Conservation (phyloP, 83 land plant species). For the Thuja plicata region DNA sequence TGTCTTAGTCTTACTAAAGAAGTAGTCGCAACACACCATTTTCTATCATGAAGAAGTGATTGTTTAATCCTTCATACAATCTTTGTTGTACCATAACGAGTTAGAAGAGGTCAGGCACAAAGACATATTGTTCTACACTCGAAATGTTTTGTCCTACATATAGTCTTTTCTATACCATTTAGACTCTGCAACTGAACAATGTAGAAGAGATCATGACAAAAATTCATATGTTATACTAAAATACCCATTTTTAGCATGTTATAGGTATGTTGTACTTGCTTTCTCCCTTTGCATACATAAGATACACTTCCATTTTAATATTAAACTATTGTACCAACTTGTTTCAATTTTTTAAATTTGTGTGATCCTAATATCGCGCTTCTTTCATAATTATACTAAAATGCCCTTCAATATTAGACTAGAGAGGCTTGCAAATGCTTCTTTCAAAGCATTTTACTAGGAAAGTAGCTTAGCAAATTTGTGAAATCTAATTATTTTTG, state of each 20-base stretch:
- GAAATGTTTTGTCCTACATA: background rate
- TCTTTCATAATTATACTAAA: background rate
- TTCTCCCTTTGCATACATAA: background rate
- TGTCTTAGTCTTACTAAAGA: constrained; percentile 11
- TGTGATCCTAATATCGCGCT: background rate
- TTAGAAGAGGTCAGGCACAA: background rate
- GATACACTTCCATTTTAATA: background rate
- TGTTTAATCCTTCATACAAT: background rate
- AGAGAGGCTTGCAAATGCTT: background rate
- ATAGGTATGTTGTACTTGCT: background rate
- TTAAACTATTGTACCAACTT: background rate
- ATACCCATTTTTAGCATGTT: background rate
- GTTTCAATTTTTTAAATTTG: background rate
- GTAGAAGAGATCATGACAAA: background rate
- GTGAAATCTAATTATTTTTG: background rate
- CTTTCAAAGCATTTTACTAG: background rate
- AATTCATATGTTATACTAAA: background rate
- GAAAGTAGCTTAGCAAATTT: background rate
- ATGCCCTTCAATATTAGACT: background rate
- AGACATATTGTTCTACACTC: background rate
- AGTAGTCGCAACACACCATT: background rate
- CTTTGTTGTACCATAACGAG: background rate
- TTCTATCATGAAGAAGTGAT: background rate
- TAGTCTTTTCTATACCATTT: background rate
- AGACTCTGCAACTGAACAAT: background rate